Base-by-base conservation (phyloP, 2,329 filamentous ascomycete genomes). In the Clonostachys byssicola region DNA sequence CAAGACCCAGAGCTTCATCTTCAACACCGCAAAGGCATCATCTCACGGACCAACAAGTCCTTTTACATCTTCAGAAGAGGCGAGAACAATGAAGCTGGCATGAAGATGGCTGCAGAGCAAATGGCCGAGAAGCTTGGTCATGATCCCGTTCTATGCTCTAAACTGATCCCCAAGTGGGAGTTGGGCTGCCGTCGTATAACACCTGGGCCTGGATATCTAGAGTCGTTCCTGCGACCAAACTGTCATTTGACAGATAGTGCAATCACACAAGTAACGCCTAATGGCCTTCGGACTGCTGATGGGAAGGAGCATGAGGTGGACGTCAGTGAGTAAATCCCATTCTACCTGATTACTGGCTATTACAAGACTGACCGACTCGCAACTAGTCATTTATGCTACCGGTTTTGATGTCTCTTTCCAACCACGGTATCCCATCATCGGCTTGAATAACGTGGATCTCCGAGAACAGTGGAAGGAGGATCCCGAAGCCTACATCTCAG, bases 271-370 rank as follows among this genome's bases (percentile, higher is more conserved):
- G 36, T 39, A 12, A 39, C 36, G 12, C 7, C 14, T 3, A 39
- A n/a, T 3, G 36, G 36, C 17, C 14, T 39, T 39, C 14, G 17
- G 36, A 39, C 36, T n/a, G 36, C 36, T 3, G 36, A 39, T n/a
- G 36, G 36, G 2, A 49, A 47, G 8, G 48, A 56, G 12, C 49
- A 54, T 34, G 59, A 66, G 40, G 53, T 61, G 6, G 36, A 39
- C 17, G 36, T 39, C 36, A 39, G 23, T 30, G 9, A 30, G 23
- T 30, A 30, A 10, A 30, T 30, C 23, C 23, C 9, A 30, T 10
- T 30, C 1, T 1, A 10, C 23, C 8, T 30, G 8, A 10, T 10
- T 30, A 10, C 8, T 30, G 9, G 23, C 9, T 30, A 9, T 30
- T 30, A 30, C 23, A 30, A 30, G 23, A 30, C 23, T 30, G 23